phyloP scores from a whole-genome alignment of 176 grass and related monocot species.

The Phragmites australis region DNA sequence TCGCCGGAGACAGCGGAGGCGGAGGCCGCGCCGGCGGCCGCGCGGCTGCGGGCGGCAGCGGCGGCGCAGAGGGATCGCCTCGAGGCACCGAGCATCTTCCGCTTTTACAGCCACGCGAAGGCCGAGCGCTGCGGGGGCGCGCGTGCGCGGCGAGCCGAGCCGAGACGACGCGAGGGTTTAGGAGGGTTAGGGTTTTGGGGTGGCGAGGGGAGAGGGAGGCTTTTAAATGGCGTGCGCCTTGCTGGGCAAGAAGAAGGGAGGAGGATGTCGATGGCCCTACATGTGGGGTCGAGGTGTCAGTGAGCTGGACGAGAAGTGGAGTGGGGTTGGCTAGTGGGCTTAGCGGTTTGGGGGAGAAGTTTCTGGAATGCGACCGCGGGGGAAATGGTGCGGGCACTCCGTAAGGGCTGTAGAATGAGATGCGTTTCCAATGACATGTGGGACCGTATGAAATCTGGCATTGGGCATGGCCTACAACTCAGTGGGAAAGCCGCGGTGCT shows the following conservation, averaged over 20 bases:
- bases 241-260: conserved; percentile 36
- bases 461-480: neutral
- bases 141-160: neutral
- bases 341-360: neutral
- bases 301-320: neutral
- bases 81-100: conserved; percentile 75
- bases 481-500: neutral
- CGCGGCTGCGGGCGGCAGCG: conserved; percentile 40
- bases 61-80: conserved; percentile 67
- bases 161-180: conserved; percentile 44
- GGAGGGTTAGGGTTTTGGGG: conserved; percentile 36
- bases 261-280: neutral
- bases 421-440: neutral
- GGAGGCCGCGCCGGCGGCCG: conserved; percentile 30
- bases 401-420: neutral
- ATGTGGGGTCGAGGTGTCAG: neutral
- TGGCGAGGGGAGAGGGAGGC: neutral
- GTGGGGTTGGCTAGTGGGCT: neutral
- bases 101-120: neutral
- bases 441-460: neutral
- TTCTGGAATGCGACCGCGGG: neutral
- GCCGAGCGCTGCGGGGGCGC: neutral
- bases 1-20: conserved; percentile 31
- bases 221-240: conserved; percentile 47
- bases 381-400: neutral